A percentile compares a stretch with the other conserved stretches of the same genome.
phyloP scores from a whole-genome alignment of 805 yeast species.

The Starmerella roubikii region DNA sequence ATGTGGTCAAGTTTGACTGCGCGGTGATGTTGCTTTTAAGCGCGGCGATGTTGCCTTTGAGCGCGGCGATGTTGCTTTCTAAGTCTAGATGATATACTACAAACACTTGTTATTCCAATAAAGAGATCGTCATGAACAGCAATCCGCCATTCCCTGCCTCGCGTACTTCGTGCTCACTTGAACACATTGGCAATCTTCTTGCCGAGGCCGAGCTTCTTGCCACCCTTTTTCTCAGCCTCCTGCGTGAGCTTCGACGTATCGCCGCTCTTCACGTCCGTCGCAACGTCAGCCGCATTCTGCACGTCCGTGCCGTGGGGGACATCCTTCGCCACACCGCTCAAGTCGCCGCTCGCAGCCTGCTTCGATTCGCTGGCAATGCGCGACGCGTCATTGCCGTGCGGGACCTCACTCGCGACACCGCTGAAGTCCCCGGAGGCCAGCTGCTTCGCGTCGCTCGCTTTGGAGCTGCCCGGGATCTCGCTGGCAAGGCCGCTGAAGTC shows the following conservation, averaged over 20 bases:
- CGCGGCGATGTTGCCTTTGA: no score
- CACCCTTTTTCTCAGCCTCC: slow-evolving; percentile 7
- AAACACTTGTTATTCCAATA: no score
- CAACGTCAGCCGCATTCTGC: not conserved
- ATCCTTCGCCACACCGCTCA: not conserved
- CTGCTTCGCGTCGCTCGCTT: slow-evolving; percentile 6
- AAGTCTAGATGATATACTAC: no score
- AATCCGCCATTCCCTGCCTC: no score
- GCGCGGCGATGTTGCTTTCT: no score
- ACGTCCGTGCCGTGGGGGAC: no score
- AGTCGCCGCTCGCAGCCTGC: slow-evolving; percentile 5
- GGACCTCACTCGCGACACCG: slow-evolving; percentile 8
- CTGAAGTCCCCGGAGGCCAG: slow-evolving; percentile 4
- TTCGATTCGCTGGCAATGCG: slow-evolving; percentile 4
- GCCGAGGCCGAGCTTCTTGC: slow-evolving; percentile 2
- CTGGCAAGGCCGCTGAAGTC: slow-evolving; percentile 5
- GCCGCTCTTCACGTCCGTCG: no score
- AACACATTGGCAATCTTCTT: slow-evolving; percentile 13
- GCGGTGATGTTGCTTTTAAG: no score
- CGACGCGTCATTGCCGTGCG: slow-evolving; percentile 9
- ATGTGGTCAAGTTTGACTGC: no score
- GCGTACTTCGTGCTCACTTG: no score
- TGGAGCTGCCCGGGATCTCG: slow-evolving; percentile 9
- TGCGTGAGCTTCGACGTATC: not conserved
- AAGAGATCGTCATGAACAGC: no score